Base-by-base conservation (phyloP, 192 early-diverging fungal species). In the Backusella mclennaniae region DNA sequence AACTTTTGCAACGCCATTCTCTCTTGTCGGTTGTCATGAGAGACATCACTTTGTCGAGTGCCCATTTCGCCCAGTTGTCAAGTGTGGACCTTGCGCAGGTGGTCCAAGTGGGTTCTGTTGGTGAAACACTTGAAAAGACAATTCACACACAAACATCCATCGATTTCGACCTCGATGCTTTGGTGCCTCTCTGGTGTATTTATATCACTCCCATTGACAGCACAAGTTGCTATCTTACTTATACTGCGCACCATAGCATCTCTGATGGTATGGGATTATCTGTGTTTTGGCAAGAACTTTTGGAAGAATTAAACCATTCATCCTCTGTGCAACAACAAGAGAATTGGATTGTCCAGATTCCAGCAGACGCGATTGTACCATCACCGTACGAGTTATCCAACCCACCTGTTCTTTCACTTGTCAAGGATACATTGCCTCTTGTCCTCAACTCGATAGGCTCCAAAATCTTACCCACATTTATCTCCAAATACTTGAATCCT, bases 261-360 rank as follows among this genome's bases (percentile, higher is more conserved):
- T n/a, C 35, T 7, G 81, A 83, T 49, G 81, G 81, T 12, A 75
- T 72, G 53, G 79, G 81, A 42, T 67, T 76, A 17, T 69, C 69
- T 3, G 44, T 73, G 1, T 79, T 83, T 36, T 83, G 74, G 75
- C n/a, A 39, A 9, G 66, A 21, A 14, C 9, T 82, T 11, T 39
- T 82, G n/a, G 66, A 49, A 0, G 33, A 66, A 31, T 36, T 83
- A 29, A 72, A 76, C 14, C 17, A 36, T 12, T n/a, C 36, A 19
- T 29, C 17, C 3, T 35, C 44, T 8, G 15, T 41, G n/a, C 19
- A 75, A 17, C 29, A 76, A n/a, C 56, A 42, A 38, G 38, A 26
- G 1, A 77, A 46, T n/a, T 63, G 56, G 56, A 23, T n/a, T 67
- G 41, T 74, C 15, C 4, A 41, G 6, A 56, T 56, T 23, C 26